Evolutionary conservation across 108 stramenopile genomes (phyloP), one percentile per base, ranked within the genome.

Genomic region (Skeletonema marinoi): DNA sequence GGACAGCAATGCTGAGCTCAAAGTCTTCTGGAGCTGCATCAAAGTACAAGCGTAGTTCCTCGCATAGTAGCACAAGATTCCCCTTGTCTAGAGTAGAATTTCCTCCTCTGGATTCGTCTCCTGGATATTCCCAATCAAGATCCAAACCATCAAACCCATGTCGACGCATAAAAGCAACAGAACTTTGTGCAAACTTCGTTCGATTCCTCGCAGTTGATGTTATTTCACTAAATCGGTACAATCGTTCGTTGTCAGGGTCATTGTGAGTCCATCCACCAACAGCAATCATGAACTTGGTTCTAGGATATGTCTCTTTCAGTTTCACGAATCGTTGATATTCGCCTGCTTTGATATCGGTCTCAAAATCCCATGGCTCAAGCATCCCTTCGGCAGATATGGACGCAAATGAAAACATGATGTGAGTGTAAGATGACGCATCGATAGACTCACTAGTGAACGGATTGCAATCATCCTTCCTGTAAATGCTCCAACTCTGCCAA

Each of bases 221-320:
- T 12, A 54, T 70, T 17, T 70, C 69, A 25, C 73, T 74, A 50
- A 83, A 83, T 65, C 82, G 61, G 59, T 75, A 79, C 42, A 75
- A 14, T 48, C 80, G 80, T 59, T 83, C 82, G 25, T 81, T 81
- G 21, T 66, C 80, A 16, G 80, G 80, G 16, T 81, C 74, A 70
- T 83, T 83, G 58, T 79, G 78, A 17, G 82, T 80, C 82, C 82
- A 83, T 46, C 82, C 82, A 10, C 82, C 82, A 2, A 83, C 78
- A 41, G 78, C 78, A 31, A 79, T 35, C 73, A 83, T 74, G 8
- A 66, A 12, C 58, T 83, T 79, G 32, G 66, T 61, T 44, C 48
- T 54, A 29, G 82, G 82, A 39, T 75, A 65, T 10, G 44, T 74
- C 16, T 62, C 58, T 78, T 78, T 78, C 4, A 79, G 29, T 6